Percentiles rank a stretch among this genome's conserved stretches.
phyloP scores from a whole-genome alignment of 495 filamentous ascomycete species.

The Xylaria cubensis region DNA sequence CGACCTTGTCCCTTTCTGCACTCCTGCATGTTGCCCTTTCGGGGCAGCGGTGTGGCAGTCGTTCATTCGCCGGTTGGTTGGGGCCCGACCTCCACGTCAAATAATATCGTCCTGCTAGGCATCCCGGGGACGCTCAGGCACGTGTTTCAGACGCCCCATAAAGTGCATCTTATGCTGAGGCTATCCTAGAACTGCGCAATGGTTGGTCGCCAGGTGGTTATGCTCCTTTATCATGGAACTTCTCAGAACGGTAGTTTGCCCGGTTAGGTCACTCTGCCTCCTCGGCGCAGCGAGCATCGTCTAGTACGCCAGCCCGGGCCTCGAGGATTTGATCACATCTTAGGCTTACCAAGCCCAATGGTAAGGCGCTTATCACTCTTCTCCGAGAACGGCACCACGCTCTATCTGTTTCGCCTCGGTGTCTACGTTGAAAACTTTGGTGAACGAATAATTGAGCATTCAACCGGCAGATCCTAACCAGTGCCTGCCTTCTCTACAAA shows the following conservation, averaged over 20 bases:
- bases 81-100: conserved; percentile 43
- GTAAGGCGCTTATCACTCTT: conserved; percentile 18
- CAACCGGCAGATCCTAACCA: background rate
- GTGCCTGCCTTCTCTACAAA: background rate
- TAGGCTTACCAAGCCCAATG: conserved; percentile 20
- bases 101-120: conserved; percentile 27
- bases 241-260: conserved; percentile 17
- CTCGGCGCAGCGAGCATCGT: conserved; percentile 18
- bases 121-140: conserved; percentile 28
- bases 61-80: conserved; percentile 40
- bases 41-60: conserved; percentile 41
- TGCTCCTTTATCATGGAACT: conserved; percentile 20
- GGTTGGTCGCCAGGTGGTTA: conserved; percentile 30
- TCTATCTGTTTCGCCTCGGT: conserved; percentile 3
- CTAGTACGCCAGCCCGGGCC: conserved; percentile 1
- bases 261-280: conserved; percentile 25
- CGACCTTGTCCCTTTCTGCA: conserved; percentile 25
- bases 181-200: conserved; percentile 24
- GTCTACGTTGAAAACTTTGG: background rate
- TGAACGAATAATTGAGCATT: background rate
- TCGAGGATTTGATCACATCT: background rate
- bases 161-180: conserved; percentile 22
- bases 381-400: conserved; percentile 22
- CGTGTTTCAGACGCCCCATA: conserved; percentile 29
- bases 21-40: conserved; percentile 41